These are phyloP conservation scores for maize (Zea mays) DNA, from an alignment of 176 grass and related monocot genomes.

Conservation along the genomic window DNA sequence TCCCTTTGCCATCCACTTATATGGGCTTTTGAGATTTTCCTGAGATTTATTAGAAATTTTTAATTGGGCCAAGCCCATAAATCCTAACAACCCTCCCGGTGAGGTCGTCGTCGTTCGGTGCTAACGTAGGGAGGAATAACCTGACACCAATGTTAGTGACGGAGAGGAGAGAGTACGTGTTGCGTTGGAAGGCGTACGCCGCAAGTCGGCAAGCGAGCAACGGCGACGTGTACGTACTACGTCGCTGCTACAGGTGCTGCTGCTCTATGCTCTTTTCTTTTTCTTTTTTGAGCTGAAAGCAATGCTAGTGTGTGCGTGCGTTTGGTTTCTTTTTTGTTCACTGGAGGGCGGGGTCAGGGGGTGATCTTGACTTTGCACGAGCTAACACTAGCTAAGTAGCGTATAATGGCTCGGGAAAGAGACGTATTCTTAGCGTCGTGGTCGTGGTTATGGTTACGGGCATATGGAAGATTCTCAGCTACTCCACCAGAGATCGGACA, in stretches of 20 bases:
- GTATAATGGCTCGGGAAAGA: neutral
- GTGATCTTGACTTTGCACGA: slow-evolving; percentile 49
- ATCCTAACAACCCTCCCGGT: no score
- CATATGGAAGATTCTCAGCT: slow-evolving; percentile 26
- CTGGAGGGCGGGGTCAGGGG: no score
- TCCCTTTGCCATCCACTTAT: no score
- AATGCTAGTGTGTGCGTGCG: neutral
- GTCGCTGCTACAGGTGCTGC: neutral
- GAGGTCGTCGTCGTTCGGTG: neutral
- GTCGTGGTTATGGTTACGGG: neutral
- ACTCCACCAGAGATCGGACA: neutral
- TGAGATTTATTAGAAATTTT: no score
- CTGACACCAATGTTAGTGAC: neutral
- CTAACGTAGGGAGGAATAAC: slow-evolving; percentile 21
- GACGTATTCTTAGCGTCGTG: neutral
- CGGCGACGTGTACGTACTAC: slow-evolving; percentile 10
- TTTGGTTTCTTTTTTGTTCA: slow-evolving; percentile 31
- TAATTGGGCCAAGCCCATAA: no score
- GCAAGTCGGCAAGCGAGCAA: slow-evolving; percentile 31
- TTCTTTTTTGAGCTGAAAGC: slow-evolving; percentile 20
- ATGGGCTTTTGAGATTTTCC: no score
- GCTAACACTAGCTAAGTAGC: slow-evolving; percentile 25
- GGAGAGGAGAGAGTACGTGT: slow-evolving; percentile 1
- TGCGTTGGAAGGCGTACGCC: slow-evolving; percentile 24
- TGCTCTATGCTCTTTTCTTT: neutral